Base-by-base conservation (phyloP, 371 early-diverging fungal genomes). In the Cladochytrium tenue region DNA sequence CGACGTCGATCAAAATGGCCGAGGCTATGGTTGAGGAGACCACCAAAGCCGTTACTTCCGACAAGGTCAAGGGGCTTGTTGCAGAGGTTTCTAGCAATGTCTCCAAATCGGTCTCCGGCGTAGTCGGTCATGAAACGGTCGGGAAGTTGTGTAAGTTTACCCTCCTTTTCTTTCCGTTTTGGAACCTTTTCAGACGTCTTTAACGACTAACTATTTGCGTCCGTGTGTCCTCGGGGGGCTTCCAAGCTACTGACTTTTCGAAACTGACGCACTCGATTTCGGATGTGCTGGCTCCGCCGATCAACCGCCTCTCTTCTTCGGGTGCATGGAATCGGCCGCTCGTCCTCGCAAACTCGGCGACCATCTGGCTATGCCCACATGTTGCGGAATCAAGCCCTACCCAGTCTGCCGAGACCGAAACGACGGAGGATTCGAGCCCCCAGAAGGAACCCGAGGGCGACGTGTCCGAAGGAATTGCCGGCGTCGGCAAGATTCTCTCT, bases 1-100 rank as follows among this genome's bases (percentile, higher is more conserved):
- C 62, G 26, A 30, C 59, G 4, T 66, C 66, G 26, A 28, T 70
- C 17, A 65, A 58, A 17, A 66, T 70, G 58, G 71, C 71, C 25
- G 59, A 70, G 35, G 53, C 43, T 23, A 66, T 70, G 58, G 71
- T 70, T 1, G 71, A 70, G 32, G 71, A 70, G 53, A 63, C 67
- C 51, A 43, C 56, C 2, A 64, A 64, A 57, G 58, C 51, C n/a
- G 63, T 70, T n/a, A 62, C 71, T 10, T 56, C 58, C 52, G 71
- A 70, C 3, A 70, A 56, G 33, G 63, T 70, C 34, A 70, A 70
- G 58, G 71, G 71, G 4, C 10, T 70, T 23, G 67, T 66, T 7
- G 52, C 57, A 13, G 63, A 70, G 27, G 66, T 70, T 20, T 60
- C 65, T 23, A 64, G 32, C 23, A 30, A 65, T 23, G 50, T 68